These are phyloP conservation scores for Clavariopsis aquatica DNA, from an alignment of 495 filamentous ascomycete species.

Conservation along the genomic window DNA sequence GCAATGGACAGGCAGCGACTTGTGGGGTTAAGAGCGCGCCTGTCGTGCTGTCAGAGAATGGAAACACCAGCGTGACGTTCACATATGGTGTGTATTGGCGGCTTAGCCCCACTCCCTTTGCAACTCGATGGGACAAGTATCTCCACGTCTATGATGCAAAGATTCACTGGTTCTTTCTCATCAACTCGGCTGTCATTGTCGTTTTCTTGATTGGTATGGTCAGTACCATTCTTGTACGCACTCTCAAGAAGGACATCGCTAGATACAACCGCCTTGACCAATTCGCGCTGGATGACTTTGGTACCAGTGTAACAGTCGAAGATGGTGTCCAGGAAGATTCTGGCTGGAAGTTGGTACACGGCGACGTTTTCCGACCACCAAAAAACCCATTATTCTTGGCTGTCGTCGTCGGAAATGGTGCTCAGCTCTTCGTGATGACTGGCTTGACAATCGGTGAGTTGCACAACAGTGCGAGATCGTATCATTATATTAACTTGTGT, in stretches of 20 bases:
- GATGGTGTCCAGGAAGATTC: conserved; percentile 97
- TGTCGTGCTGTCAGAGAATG: conserved; percentile 64
- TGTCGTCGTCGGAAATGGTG: conserved; percentile 87
- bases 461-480: neutral
- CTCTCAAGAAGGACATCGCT: conserved; percentile 89
- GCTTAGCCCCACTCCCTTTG: conserved; percentile 78
- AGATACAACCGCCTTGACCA: conserved; percentile 91
- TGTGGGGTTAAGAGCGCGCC: conserved; percentile 58
- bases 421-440: conserved; percentile 96
- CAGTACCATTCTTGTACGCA: conserved; percentile 79
- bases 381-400: conserved; percentile 79
- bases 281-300: conserved; percentile 81
- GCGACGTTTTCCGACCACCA: conserved; percentile 92
- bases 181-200: conserved; percentile 92
- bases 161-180: conserved; percentile 97
- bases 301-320: conserved; percentile 70
- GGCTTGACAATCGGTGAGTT: conserved; percentile 74
- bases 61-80: conserved; percentile 71
- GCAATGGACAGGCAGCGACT: conserved; percentile 56
- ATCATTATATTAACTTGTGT: conserved; percentile 9
- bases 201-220: conserved; percentile 89
- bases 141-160: conserved; percentile 92
- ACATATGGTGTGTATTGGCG: conserved; percentile 91
- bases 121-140: conserved; percentile 97
- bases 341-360: conserved; percentile 97